phyloP scores from a whole-genome alignment of 1,139 yeast genomes.

The Yamadazyma jaroonii region DNA sequence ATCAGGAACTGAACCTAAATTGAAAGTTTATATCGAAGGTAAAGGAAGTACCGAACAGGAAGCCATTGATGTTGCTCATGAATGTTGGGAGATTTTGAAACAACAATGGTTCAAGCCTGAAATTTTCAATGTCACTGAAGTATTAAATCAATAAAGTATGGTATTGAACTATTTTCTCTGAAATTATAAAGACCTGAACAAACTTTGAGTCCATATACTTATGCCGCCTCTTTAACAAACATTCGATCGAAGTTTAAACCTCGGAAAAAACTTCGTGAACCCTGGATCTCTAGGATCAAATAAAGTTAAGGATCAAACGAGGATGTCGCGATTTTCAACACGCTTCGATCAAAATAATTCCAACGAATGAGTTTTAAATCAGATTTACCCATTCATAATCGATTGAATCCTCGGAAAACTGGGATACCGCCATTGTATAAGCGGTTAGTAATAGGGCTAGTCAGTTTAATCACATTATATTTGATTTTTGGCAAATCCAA shows the following conservation, averaged over 20 bases:
- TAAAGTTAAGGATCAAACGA: too few species aligned
- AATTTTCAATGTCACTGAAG: slow-evolving; percentile 34
- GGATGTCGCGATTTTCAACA: too few species aligned
- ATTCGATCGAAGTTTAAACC: too few species aligned
- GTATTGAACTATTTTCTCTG: neutral
- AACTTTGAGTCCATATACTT: too few species aligned
- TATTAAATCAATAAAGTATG: slow-evolving; percentile 12
- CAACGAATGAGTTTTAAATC: slow-evolving; percentile 2
- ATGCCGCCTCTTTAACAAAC: too few species aligned
- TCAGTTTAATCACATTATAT: slow-evolving; percentile 15
- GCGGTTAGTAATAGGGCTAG: slow-evolving; percentile 9
- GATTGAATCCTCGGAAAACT: slow-evolving; percentile 13
- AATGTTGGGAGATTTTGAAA: slow-evolving; percentile 66
- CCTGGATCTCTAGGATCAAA: too few species aligned
- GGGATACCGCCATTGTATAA: slow-evolving; percentile 7
- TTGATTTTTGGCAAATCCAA: slow-evolving; percentile 6
- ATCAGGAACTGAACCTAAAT: slow-evolving; percentile 94
- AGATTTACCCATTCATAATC: slow-evolving; percentile 45
- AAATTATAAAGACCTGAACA: slow-evolving; percentile 2
- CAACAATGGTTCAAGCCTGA: slow-evolving; percentile 62
- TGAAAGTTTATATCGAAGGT: slow-evolving; percentile 90
- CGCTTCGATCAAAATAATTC: too few species aligned
- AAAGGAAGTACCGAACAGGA: slow-evolving; percentile 38
- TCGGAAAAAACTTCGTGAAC: too few species aligned
- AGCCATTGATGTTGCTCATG: slow-evolving; percentile 53